Evolutionary conservation across 768 basidiomycete genomes (phyloP), one percentile per base, ranked within the genome.

Genomic region (Exidia glandulosa): DNA sequence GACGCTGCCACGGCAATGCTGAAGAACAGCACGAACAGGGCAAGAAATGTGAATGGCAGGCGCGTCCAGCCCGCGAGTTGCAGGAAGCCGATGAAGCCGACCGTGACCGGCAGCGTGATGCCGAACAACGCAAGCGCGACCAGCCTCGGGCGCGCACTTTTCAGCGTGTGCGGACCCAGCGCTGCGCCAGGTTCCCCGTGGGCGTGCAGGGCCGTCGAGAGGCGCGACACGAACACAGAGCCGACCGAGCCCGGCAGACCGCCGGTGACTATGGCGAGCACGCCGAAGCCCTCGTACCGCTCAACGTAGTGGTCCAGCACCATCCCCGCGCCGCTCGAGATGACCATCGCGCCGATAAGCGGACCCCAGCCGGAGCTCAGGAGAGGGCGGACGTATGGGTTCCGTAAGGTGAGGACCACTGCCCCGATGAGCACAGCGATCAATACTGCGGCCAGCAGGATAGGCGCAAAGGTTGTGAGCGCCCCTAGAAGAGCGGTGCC

Each of bases 201-300:
- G 61, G 84, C 78, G 63, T 99, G 96, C 25, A 97, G 76, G 0
- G 86, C 78, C 0, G 96, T 98, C 1, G 94, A 95, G 3, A 96
- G 76, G 7, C 96, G 82, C 2, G 94, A 96, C 36, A 94, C 86
- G 63, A 90, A 85, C 66, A 98, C 92, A 14, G 91, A 86, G 2
- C 94, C 94, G 2, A 94, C 87, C 45, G 87, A 85, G 12, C 94
- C 95, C 0, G 93, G 89, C 14, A 99, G 73, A 56, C 93, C 92
- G 32, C 89, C 90, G 62, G 96, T 88, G 2, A 92, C 90, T 13
- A 94, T 82, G 1, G 90, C 87, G 14, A 99, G 77, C 0, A 97
- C 72, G 0, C 89, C 92, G 67, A 90, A 98, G 2, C 91, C 94
- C 60, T 87, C 81, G 65, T 92, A 98, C 34, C 82, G 78, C 63